Base-by-base conservation (phyloP, 2,329 filamentous ascomycete species). In the Cladophialophora bantiana region DNA sequence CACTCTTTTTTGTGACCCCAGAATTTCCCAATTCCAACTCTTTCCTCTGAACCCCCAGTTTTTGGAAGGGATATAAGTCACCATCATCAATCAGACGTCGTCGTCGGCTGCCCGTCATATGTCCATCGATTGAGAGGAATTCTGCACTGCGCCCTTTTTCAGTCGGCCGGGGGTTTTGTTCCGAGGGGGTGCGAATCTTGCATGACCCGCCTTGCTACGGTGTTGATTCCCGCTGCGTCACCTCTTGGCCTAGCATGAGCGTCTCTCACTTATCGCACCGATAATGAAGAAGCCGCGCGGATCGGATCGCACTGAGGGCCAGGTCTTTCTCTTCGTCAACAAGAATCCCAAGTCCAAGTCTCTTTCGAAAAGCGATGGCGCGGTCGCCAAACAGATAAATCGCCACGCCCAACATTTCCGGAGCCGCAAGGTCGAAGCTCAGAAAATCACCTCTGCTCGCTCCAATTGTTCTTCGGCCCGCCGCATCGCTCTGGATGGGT, bases 291-390 rank as follows among this genome's bases (percentile, higher is more conserved):
- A 65, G 58, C 58, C 57, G 26, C 64, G 63, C 35, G 62, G 4
- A 55, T 31, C 59, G 34, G 53, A 67, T 34, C 53, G 62, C 40
- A 52, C 63, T 31, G 40, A 65, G 40, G 58, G 57, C 13, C 66
- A 60, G 31, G 64, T 62, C 9, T 71, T 69, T 58, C 67, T 71
- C 35, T 71, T 71, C 60, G 67, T 71, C 34, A 71, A 71, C 62
- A 71, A 71, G 56, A 67, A 64, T 35, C 65, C 64, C 36, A 69
- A 67, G 53, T 71, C 69, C 10, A 71, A 71, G 40, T 71, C 69
- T 32, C 59, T 71, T 12, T 71, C 69, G 31, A 69, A 68, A 61
- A 69, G 66, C 56, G 69, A 71, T 60, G 67, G 69, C 53, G 59
- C 50, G 26, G 50, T 66, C 12, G 69, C 69, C 32, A 69, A 69